Conservation (phyloP, 495 filamentous ascomycete species). For the Aspergillus wentii region DNA sequence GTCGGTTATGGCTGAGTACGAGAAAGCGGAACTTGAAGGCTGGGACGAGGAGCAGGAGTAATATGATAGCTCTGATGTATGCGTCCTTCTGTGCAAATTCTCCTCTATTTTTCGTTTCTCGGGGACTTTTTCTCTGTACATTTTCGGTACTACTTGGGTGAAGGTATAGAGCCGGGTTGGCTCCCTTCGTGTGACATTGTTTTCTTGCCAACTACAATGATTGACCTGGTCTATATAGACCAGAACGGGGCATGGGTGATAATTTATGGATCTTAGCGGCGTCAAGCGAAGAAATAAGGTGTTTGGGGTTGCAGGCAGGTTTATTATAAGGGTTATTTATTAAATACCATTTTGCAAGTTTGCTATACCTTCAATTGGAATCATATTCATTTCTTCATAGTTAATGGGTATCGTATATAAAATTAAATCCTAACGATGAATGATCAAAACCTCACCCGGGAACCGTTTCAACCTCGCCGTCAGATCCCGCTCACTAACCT, state of each 20-base stretch:
- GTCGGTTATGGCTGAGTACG: slow-evolving; percentile 47
- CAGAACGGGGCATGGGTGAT: not conserved
- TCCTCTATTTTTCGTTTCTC: slow-evolving; percentile 6
- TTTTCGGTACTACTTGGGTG: not conserved
- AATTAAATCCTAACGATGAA: slow-evolving; percentile 44
- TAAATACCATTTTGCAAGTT: too few species aligned
- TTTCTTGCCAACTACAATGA: not conserved
- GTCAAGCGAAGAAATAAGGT: not conserved
- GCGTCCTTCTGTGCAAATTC: slow-evolving; percentile 7
- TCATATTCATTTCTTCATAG: not conserved
- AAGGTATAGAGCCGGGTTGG: too few species aligned
- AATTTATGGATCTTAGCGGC: not conserved
- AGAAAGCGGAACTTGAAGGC: slow-evolving; percentile 66
- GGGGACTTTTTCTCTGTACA: not conserved
- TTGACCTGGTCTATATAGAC: not conserved
- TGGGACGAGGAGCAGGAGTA: slow-evolving; percentile 70
- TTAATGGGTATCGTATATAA: slow-evolving; percentile 2
- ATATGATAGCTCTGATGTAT: too few species aligned
- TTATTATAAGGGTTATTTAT: not conserved
- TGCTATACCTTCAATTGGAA: not conserved
- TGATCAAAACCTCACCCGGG: slow-evolving; percentile 47
- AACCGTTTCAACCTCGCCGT: slow-evolving; percentile 45
- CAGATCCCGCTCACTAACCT: slow-evolving; percentile 53
- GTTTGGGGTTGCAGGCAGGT: not conserved
- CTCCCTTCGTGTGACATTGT: not conserved